These are phyloP conservation scores for Nakazawaea holstii DNA, from an alignment of 805 yeast genomes.

Conservation along the genomic window DNA sequence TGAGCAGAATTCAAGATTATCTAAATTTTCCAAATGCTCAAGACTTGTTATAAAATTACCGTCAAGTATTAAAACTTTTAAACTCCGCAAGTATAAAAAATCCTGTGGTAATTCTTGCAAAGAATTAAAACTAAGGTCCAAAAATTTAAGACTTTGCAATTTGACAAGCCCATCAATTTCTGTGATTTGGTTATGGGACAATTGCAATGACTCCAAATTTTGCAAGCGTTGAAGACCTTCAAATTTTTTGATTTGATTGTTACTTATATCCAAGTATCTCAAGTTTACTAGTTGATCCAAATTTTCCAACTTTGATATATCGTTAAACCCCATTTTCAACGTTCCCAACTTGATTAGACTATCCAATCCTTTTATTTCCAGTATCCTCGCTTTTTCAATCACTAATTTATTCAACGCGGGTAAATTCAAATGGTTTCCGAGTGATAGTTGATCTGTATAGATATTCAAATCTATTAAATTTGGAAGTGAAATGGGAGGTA, in stretches of 20 bases:
- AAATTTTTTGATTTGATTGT: background rate
- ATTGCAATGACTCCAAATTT: background rate
- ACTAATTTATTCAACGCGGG: background rate
- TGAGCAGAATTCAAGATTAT: background rate
- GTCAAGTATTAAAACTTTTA: background rate
- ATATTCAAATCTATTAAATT: background rate
- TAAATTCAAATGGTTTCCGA: background rate
- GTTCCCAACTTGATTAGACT: background rate
- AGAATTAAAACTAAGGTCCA: background rate
- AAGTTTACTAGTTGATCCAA: background rate
- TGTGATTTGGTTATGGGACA: background rate
- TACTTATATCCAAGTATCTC: background rate
- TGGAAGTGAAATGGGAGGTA: background rate
- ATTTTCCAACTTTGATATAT: background rate
- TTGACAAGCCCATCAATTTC: background rate
- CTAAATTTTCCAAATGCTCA: background rate
- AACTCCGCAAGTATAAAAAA: background rate
- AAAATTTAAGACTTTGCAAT: background rate
- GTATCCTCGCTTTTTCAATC: background rate
- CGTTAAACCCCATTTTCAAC: background rate
- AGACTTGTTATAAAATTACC: background rate
- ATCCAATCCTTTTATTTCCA: background rate
- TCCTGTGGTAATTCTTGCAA: background rate
- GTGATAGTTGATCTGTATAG: background rate
- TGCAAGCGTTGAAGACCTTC: background rate